A percentile compares a stretch with the other conserved stretches of the same genome.
Conservation (phyloP, 2,329 filamentous ascomycete species). For the Raffaelea deltoideospora region DNA sequence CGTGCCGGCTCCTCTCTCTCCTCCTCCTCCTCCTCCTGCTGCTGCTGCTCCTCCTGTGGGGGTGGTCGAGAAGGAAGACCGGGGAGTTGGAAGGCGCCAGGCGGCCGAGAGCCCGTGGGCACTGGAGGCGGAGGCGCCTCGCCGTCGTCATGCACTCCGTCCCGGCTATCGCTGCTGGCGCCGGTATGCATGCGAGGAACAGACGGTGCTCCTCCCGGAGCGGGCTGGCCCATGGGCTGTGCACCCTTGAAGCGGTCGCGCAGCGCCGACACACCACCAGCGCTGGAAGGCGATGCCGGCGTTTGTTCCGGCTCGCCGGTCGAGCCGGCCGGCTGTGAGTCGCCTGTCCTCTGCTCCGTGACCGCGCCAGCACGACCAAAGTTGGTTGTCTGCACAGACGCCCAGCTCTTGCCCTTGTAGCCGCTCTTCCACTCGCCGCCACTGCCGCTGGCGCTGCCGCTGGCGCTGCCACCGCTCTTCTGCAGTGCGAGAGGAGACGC, state of each 20-base stretch:
- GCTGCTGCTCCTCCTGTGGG: constrained; percentile 36
- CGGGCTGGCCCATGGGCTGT: constrained; percentile 46
- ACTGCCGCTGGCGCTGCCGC: background rate
- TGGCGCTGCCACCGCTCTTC: constrained; percentile 38
- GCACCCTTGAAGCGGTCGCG: constrained; percentile 71
- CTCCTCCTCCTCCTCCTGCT: constrained; percentile 38
- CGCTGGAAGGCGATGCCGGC: constrained; percentile 37
- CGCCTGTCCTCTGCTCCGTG: constrained; percentile 48
- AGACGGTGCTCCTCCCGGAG: constrained; percentile 16
- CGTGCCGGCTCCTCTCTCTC: constrained; percentile 35
- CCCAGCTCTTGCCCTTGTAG: constrained; percentile 84
- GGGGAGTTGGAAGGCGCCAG: constrained; percentile 63
- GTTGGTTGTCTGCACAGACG: constrained; percentile 58
- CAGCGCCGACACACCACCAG: constrained; percentile 56
- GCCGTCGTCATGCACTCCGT: constrained; percentile 18
- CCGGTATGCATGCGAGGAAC: constrained; percentile 20
- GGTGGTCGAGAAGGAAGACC: constrained; percentile 49
- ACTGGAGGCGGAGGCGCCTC: constrained; percentile 45
- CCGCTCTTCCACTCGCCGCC: constrained; percentile 77
- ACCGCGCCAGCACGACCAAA: constrained; percentile 48
- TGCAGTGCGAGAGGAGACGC: constrained; percentile 39
- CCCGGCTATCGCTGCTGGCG: constrained; percentile 1
- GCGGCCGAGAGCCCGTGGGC: constrained; percentile 52
- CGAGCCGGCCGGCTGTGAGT: constrained; percentile 15
- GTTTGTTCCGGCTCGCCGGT: constrained; percentile 27